phyloP scores from a whole-genome alignment of 2,329 filamentous ascomycete species.

The Alternaria gansuensis region DNA sequence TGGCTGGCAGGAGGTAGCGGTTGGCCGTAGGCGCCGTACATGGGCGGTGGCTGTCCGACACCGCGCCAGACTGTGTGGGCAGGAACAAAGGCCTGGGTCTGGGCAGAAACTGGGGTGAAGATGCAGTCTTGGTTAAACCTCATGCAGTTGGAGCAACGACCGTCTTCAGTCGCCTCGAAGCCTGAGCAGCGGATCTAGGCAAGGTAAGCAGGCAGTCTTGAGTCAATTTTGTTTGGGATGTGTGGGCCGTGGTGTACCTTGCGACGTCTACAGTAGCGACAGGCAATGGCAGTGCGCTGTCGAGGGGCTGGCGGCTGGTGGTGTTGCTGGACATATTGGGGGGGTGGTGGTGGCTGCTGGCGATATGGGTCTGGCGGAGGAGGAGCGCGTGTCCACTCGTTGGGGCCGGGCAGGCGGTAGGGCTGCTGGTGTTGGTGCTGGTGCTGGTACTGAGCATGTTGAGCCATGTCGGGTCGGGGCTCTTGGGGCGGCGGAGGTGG shows the following conservation, averaged over 20 bases:
- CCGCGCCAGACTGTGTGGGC: constrained; percentile 70
- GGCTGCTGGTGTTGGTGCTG: constrained; percentile 51
- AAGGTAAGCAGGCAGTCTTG: constrained; percentile 25
- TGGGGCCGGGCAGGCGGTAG: constrained; percentile 58
- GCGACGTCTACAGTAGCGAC: constrained; percentile 67
- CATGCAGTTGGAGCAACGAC: constrained; percentile 75
- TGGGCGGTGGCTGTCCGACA: constrained; percentile 56
- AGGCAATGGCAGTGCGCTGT: constrained; percentile 68
- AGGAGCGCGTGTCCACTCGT: constrained; percentile 55
- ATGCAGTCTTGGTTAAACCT: constrained; percentile 80
- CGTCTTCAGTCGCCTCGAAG: constrained; percentile 75
- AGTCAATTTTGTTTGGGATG: background rate
- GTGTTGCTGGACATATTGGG: constrained; percentile 50
- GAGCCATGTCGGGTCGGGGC: constrained; percentile 57
- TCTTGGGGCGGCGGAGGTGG: constrained; percentile 49
- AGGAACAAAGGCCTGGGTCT: constrained; percentile 77
- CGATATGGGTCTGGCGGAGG: constrained; percentile 54
- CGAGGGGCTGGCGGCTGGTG: constrained; percentile 62
- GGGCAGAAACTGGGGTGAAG: constrained; percentile 78
- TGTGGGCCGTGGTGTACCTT: constrained; percentile 57
- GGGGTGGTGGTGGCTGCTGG: constrained; percentile 54
- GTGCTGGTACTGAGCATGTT: constrained; percentile 54
- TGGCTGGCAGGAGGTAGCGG: constrained; percentile 55
- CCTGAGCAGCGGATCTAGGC: constrained; percentile 77
- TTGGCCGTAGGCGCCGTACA: constrained; percentile 63